A percentile compares a stretch with the other conserved stretches of the same genome.
Conservation (phyloP, 2,329 filamentous ascomycete genomes). For the Westerdykella sp. region DNA sequence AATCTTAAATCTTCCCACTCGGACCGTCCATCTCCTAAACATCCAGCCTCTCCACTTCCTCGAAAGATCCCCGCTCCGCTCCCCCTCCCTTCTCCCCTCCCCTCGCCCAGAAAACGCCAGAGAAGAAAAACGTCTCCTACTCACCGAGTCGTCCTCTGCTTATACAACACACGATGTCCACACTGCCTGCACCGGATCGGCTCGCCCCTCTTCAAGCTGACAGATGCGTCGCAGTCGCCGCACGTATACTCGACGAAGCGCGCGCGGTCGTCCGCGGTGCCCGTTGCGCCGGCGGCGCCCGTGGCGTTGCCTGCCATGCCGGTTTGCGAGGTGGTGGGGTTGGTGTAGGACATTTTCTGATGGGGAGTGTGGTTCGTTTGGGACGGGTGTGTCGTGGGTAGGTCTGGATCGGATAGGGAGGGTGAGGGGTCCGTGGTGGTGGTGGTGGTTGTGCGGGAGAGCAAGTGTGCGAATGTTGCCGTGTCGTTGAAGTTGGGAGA, state of each 20-base stretch:
- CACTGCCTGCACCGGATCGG: constrained; percentile 86
- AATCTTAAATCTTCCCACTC: constrained; percentile 1
- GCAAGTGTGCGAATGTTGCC: no score
- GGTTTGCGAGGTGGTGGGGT: no score
- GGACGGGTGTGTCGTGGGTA: no score
- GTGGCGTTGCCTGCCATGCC: no score
- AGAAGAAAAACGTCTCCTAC: constrained; percentile 27
- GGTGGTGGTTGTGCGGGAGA: no score
- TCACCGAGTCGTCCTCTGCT: constrained; percentile 94
- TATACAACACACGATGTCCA: constrained; percentile 92
- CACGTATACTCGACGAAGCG: constrained; percentile 52
- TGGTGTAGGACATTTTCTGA: no score
- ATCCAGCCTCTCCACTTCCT: background rate
- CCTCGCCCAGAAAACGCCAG: background rate
- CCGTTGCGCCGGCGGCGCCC: constrained; percentile 10
- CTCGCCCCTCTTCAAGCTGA: constrained; percentile 68
- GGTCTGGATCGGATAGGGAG: no score
- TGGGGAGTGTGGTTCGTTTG: no score
- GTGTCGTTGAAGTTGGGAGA: background rate
- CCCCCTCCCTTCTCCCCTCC: background rate
- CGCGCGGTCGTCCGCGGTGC: constrained; percentile 35
- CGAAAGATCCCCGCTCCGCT: background rate
- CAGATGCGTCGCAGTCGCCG: constrained; percentile 77
- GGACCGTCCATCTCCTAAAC: background rate
- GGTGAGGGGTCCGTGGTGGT: no score